These are phyloP conservation scores for Gymnopilus dilepis DNA, from an alignment of 768 basidiomycete species.

Conservation along the genomic window DNA sequence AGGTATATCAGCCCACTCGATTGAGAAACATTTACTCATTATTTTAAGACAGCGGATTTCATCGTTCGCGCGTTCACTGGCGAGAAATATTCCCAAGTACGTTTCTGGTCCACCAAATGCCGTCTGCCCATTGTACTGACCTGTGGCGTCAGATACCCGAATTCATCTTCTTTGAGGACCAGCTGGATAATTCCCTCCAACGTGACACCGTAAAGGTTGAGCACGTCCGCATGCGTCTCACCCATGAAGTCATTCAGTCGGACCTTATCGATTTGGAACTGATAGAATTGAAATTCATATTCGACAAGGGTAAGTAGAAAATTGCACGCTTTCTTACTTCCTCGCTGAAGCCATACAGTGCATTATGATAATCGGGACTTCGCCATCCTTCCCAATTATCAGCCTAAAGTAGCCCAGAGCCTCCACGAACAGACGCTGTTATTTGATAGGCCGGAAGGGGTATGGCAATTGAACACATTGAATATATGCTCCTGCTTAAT, in stretches of 20 bases:
- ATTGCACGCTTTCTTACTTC: not conserved
- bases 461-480: slow-evolving; percentile 39
- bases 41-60: slow-evolving; percentile 72
- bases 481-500: slow-evolving; percentile 6
- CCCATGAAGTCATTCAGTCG: slow-evolving; percentile 72
- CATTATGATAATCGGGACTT: slow-evolving; percentile 91
- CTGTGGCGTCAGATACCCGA: slow-evolving; percentile 67
- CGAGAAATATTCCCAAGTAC: slow-evolving; percentile 86
- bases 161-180: slow-evolving; percentile 81
- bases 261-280: slow-evolving; percentile 84
- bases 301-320: slow-evolving; percentile 65
- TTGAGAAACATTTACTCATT: slow-evolving; percentile 7
- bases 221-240: slow-evolving; percentile 81
- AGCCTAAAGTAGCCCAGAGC: slow-evolving; percentile 55
- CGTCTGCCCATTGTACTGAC: not conserved
- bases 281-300: slow-evolving; percentile 83
- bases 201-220: slow-evolving; percentile 84
- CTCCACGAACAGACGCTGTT: slow-evolving; percentile 74
- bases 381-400: slow-evolving; percentile 77
- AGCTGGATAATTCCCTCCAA: slow-evolving; percentile 84
- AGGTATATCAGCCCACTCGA: slow-evolving; percentile 41
- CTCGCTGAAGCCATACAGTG: slow-evolving; percentile 43
- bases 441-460: slow-evolving; percentile 66
- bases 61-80: slow-evolving; percentile 76
- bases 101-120: not conserved